Conservation (phyloP, 202 grass and related monocot genomes). For the Carex arenaria region DNA sequence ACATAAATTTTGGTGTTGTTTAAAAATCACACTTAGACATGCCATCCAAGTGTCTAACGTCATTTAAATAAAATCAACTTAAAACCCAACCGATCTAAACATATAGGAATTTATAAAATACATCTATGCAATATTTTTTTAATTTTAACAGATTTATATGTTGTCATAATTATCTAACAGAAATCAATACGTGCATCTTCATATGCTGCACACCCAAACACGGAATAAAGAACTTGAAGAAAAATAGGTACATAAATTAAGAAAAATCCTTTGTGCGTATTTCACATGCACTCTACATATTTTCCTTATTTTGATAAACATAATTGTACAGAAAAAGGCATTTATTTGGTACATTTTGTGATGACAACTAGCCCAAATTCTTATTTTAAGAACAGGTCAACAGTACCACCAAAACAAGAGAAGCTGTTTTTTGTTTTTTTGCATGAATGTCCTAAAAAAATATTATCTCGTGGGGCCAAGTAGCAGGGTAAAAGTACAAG, state of each 20-base stretch:
- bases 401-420: neutral
- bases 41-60: no score
- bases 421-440: neutral
- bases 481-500: neutral
- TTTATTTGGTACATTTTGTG: neutral
- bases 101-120: no score
- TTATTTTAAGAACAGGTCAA: neutral
- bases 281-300: neutral
- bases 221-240: neutral
- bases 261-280: neutral
- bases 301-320: neutral
- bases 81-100: no score
- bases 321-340: constrained; percentile 2
- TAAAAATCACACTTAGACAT: no score
- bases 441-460: neutral
- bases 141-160: neutral
- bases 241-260: neutral
- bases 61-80: no score
- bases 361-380: neutral
- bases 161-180: neutral
- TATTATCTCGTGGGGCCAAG: neutral
- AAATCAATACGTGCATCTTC: neutral
- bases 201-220: neutral
- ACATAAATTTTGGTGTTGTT: no score
- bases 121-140: no score